Base-by-base conservation (phyloP, 2,329 filamentous ascomycete species). In the Claviceps quebecensis region DNA sequence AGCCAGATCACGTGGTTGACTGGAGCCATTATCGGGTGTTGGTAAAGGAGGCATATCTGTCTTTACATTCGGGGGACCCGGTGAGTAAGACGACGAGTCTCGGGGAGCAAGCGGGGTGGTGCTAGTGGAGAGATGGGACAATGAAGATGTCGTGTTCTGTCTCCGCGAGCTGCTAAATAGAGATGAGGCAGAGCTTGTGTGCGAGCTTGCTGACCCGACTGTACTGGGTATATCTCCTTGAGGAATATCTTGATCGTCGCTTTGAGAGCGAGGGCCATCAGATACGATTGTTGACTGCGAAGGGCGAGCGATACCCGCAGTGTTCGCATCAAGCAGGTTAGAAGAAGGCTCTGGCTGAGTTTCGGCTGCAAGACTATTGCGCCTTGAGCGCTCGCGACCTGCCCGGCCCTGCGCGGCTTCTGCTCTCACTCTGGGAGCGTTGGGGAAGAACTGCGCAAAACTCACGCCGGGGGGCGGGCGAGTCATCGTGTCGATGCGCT, bases 401-500 rank as follows among this genome's bases (percentile, higher is more conserved):
- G 58, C 58, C 57, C 66, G 67, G 56, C 63, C 61, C 61, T 69
- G 67, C 48, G 48, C 48, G 49, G 68, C 69, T 58, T 70, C 71
- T 54, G 68, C 67, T 66, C 71, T 80, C 72, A 76, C 73, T 66
- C 75, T 81, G 59, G 86, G 85, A 64, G 85, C 86, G 65, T 84
- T 81, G 60, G 85, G 86, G 69, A 89, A 90, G 77, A 88, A 93
- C 72, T 89, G 82, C 71, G 84, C 86, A 76, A 89, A 90, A 72
- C 83, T 83, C 73, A 84, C 83, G 69, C 75, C 74, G 56, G 78
- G 75, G 63, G 82, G 76, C 67, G 83, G 80, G 74, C 86, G 87
- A 81, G 87, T 87, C 84, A 86, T 87, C 72, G 72, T 82, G 75
- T 69, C 65, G 65, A 67, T 68, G 66, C 65, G 68, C 67, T 68